Conservation (phyloP, 345 rosid genomes). For the Hibiscus mutabilis region DNA sequence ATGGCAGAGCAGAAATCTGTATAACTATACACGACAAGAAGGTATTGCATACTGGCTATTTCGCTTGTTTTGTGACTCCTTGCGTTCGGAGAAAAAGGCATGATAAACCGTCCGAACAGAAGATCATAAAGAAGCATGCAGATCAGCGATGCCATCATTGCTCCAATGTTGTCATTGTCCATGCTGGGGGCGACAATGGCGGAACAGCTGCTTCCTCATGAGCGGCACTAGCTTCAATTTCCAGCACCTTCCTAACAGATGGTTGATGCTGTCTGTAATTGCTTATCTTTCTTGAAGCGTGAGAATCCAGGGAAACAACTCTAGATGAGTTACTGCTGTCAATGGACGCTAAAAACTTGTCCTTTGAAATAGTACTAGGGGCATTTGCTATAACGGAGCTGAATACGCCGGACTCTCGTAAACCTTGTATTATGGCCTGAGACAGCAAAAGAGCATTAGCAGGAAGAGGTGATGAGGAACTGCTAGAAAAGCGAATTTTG, state of each 20-base stretch:
- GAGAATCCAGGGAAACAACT: conserved; percentile 37
- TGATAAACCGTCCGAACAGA: not conserved
- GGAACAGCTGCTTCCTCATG: conserved; percentile 70
- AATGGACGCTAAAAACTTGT: conserved; percentile 44
- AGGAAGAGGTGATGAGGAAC: not conserved
- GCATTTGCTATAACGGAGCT: conserved; percentile 59
- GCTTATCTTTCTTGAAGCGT: conserved; percentile 45
- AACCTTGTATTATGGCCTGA: conserved; percentile 81
- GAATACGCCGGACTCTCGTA: conserved; percentile 81
- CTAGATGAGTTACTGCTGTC: conserved; percentile 47
- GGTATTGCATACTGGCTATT: not conserved
- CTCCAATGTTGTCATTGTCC: conserved; percentile 20
- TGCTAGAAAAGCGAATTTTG: not conserved
- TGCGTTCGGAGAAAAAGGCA: not conserved
- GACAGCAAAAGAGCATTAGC: not conserved
- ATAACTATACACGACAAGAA: not conserved
- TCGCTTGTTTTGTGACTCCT: not conserved
- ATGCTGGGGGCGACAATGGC: conserved; percentile 63
- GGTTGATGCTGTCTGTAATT: conserved; percentile 36
- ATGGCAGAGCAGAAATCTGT: not conserved
- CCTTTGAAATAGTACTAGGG: conserved; percentile 43
- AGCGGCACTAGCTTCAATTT: conserved; percentile 18
- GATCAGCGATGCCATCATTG: not conserved
- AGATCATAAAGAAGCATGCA: not conserved
- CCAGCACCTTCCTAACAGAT: conserved; percentile 55